phyloP scores from a whole-genome alignment of 306 rosid genomes.

The Purshia tridentata region DNA sequence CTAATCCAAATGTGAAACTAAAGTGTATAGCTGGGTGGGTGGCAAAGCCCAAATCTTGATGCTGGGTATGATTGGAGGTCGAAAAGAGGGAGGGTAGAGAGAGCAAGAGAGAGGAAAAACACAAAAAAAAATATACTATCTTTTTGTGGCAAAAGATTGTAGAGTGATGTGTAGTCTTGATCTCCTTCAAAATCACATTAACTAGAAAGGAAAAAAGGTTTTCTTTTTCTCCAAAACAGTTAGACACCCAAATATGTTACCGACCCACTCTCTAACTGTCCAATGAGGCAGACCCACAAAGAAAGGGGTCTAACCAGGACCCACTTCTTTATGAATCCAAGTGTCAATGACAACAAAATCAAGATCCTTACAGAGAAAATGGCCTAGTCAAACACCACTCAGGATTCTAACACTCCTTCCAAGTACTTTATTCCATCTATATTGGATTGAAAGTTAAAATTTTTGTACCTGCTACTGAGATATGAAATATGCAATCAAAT shows the following conservation, averaged over 20 bases:
- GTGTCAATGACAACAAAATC: conserved; percentile 1
- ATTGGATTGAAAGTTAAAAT: background rate
- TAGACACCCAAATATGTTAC: background rate
- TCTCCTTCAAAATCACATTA: background rate
- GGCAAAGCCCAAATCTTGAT: conserved; percentile 15
- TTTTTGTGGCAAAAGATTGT: background rate
- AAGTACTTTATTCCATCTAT: background rate
- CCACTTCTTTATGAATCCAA: background rate
- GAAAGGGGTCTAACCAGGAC: background rate
- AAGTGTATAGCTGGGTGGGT: background rate
- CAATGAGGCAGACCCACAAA: conserved; percentile 13
- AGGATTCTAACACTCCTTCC: background rate
- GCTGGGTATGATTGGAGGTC: background rate
- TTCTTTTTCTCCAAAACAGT: background rate
- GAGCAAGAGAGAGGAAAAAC: background rate
- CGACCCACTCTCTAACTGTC: conserved; percentile 9
- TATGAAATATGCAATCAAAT: background rate
- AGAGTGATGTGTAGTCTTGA: background rate
- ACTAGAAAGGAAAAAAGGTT: background rate
- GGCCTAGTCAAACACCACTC: conserved; percentile 16
- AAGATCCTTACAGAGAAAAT: background rate
- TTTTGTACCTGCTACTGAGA: background rate
- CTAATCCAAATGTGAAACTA: background rate
- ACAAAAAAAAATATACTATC: background rate
- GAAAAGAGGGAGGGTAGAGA: background rate